Evolutionary conservation across 1,284 basidiomycete species (phyloP), one percentile per base, ranked within the genome.

Genomic region (Singerocomus inundabilis): DNA sequence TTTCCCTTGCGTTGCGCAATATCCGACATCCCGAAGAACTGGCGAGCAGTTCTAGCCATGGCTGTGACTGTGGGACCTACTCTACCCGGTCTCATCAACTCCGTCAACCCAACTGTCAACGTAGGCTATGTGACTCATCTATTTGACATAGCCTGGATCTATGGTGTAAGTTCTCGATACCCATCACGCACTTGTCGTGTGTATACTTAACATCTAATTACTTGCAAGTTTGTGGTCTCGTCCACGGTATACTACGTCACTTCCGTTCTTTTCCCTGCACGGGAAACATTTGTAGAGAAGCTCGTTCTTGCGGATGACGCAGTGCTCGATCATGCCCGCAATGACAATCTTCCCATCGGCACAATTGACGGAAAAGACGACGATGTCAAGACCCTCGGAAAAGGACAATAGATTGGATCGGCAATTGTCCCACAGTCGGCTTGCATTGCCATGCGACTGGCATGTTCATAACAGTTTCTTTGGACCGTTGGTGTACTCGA

Each of bases 131-230:
- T 72, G 2, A 62, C 64, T 3, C 76, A 74, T 55, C 60, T 88
- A 10, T 88, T 82, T 59, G 78, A 85, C 58, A 74, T 89, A 54
- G 81, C 82, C 6, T 89, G 84, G 81, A 56, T 88, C 9, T 85
- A 81, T 50, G 85, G 86, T 30, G 85, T 88, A 67, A 53, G 81
- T 53, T 28, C 13, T 41, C 12, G 29, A n/a, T 25, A 12, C 15
- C 42, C 29, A 31, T 36, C 38, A 11, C 46, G 15, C 21, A 21
- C 21, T 21, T 21, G 21, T n/a, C n/a, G n/a, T 21, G 4, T 21
- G 21, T 21, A 21, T 30, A 5, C n/a, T 36, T 45, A 70, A 66
- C 73, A 69, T 55, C 66, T 57, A 45, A 61, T 41, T 7, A 2
- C 6, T 37, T 28, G 34, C 30, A 51, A 78, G 73, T 76, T 78